Evolutionary conservation across 1,284 basidiomycete species (phyloP).

Genomic region (Cryptococcus maquisensis): DNA sequence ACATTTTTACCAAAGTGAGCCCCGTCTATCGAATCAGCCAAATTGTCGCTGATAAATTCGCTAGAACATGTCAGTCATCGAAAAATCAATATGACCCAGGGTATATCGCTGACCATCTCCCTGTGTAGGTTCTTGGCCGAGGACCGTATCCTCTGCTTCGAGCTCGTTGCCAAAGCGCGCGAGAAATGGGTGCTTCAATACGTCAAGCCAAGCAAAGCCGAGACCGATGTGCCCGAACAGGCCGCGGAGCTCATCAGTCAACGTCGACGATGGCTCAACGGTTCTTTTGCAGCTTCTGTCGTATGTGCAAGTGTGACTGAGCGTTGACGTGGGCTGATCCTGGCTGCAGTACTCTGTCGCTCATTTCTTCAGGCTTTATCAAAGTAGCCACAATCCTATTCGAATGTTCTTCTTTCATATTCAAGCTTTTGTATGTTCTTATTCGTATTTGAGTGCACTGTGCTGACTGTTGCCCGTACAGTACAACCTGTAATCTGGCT

Average conservation of each 20-base stretch:
- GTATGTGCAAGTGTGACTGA: constrained; percentile 52
- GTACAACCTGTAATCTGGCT: constrained; percentile 27
- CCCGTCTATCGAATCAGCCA: too few species aligned
- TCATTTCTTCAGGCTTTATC: constrained; percentile 89
- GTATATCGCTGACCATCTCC: neutral
- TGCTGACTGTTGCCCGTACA: neutral
- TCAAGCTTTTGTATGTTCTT: constrained; percentile 73
- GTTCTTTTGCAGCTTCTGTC: constrained; percentile 92
- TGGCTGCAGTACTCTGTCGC: constrained; percentile 72
- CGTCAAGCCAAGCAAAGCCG: constrained; percentile 91
- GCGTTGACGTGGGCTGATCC: neutral
- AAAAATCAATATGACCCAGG: too few species aligned
- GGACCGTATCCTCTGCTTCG: constrained; percentile 80
- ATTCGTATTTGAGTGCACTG: neutral
- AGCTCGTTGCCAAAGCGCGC: constrained; percentile 83
- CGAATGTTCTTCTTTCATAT: constrained; percentile 93
- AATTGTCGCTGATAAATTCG: too few species aligned
- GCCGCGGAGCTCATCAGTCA: constrained; percentile 92
- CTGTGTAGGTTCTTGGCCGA: neutral
- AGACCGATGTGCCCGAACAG: constrained; percentile 59
- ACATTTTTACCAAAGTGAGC: constrained; percentile 73
- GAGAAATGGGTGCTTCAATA: constrained; percentile 88
- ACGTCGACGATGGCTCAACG: constrained; percentile 90
- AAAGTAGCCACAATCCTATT: constrained; percentile 73
- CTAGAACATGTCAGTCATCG: too few species aligned